phyloP scores from a whole-genome alignment of 129 eudicot species.

The Tanacetum coccineum region DNA sequence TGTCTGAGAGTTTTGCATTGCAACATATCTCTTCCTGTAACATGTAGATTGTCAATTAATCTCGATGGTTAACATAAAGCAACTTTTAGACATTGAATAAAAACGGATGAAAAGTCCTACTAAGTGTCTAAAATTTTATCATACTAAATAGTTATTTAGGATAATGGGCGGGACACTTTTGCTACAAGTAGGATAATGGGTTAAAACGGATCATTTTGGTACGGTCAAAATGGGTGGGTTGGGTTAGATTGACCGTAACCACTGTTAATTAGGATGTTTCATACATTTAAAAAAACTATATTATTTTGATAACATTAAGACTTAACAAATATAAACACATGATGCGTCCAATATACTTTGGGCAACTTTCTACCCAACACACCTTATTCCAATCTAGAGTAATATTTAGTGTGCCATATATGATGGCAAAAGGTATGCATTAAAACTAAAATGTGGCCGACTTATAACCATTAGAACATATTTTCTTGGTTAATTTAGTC shows the following conservation, averaged over 20 bases:
- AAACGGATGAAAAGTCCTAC: neutral
- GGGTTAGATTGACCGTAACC: neutral
- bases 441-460: neutral
- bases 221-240: neutral
- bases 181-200: neutral
- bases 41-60: slow-evolving; percentile 10
- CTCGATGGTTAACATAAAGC: neutral
- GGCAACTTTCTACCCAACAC: neutral
- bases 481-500: neutral
- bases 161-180: neutral
- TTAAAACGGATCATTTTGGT: neutral
- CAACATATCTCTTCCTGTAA: slow-evolving; percentile 76
- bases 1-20: slow-evolving; percentile 71
- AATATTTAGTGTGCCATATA: too few relatives aligned
- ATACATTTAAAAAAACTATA: neutral
- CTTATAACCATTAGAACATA: too few relatives aligned
- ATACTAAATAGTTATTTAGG: slow-evolving; percentile 4
- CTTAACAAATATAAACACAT: too few relatives aligned
- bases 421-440: neutral
- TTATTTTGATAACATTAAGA: neutral
- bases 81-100: neutral
- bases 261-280: neutral
- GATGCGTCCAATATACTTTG: neutral
- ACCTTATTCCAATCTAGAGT: too few relatives aligned
- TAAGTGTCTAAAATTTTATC: neutral